Evolutionary conservation across 2,329 filamentous ascomycete species (phyloP).

Genomic region (Rosellinia necatrix): DNA sequence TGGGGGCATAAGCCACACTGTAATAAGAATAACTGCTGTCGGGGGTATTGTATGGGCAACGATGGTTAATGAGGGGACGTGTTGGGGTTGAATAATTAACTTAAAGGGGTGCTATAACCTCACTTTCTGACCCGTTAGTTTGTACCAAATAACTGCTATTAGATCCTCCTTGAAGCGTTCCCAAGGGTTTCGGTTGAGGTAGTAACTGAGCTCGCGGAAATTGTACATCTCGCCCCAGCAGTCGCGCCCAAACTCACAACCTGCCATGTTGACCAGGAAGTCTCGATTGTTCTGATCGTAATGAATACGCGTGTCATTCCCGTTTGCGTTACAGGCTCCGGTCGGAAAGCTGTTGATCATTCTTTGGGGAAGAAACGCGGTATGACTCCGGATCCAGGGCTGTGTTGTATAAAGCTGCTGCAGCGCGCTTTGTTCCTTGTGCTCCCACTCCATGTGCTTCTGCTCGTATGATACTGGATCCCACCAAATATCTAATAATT

Average conservation of each 20-base stretch:
- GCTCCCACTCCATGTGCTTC: conserved; percentile 98
- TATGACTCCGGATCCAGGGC: conserved; percentile 88
- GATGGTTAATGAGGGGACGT: neutral
- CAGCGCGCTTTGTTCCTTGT: conserved; percentile 96
- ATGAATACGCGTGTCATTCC: conserved; percentile 77
- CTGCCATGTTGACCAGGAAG: conserved; percentile 98
- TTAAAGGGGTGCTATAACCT: conserved; percentile 50
- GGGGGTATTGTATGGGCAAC: neutral
- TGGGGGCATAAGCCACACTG: neutral
- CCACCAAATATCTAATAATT: conserved; percentile 96
- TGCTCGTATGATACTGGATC: conserved; percentile 97
- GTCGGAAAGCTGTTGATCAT: conserved; percentile 93
- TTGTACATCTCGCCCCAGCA: conserved; percentile 99
- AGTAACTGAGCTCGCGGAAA: conserved; percentile 89
- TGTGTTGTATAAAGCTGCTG: conserved; percentile 91
- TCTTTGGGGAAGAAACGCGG: conserved; percentile 87
- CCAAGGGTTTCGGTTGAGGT: conserved; percentile 83
- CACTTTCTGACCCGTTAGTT: conserved; percentile 65
- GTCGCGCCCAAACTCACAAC: conserved; percentile 94
- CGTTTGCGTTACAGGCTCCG: conserved; percentile 82
- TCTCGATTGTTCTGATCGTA: conserved; percentile 86
- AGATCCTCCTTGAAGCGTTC: conserved; percentile 74
- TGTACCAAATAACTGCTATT: conserved; percentile 64
- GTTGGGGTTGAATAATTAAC: neutral
- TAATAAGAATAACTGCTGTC: neutral